phyloP scores from a whole-genome alignment of 1,284 basidiomycete species.

The Sporisorium iseilematis-ciliati region DNA sequence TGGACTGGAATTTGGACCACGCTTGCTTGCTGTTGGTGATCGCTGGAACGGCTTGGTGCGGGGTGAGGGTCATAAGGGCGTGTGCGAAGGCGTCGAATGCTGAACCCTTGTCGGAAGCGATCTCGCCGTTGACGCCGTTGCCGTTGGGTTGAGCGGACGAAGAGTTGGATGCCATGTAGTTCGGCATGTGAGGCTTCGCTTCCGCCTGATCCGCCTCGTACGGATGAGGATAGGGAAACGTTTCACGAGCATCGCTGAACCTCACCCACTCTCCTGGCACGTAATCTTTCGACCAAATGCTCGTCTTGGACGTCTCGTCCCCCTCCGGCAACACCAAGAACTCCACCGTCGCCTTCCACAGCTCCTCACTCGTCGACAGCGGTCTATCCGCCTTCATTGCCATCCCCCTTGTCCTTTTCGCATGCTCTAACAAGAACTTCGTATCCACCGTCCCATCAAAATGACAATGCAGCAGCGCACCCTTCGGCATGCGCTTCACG shows the following conservation, averaged over 20 bases:
- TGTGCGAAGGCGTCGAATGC: conserved; percentile 56
- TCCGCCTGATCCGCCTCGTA: conserved; percentile 24
- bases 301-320: conserved; percentile 14
- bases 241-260: conserved; percentile 26
- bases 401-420: conserved; percentile 32
- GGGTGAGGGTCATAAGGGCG: conserved; percentile 59
- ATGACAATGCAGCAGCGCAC: conserved; percentile 58
- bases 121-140: not conserved
- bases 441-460: conserved; percentile 62
- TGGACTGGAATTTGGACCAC: conserved; percentile 58
- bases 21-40: conserved; percentile 56
- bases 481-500: conserved; percentile 53
- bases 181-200: conserved; percentile 15
- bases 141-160: not conserved
- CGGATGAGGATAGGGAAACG: conserved; percentile 46
- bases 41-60: conserved; percentile 21
- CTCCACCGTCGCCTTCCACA: conserved; percentile 48
- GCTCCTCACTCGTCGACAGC: conserved; percentile 20
- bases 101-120: not conserved
- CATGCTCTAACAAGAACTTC: conserved; percentile 44
- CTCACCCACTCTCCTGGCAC: conserved; percentile 50
- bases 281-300: conserved; percentile 44
- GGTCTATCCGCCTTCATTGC: conserved; percentile 45
- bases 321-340: conserved; percentile 37
- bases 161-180: conserved; percentile 13